Conservation (phyloP, 2,329 filamentous ascomycete genomes). For the Colletotrichum chrysophilum region DNA sequence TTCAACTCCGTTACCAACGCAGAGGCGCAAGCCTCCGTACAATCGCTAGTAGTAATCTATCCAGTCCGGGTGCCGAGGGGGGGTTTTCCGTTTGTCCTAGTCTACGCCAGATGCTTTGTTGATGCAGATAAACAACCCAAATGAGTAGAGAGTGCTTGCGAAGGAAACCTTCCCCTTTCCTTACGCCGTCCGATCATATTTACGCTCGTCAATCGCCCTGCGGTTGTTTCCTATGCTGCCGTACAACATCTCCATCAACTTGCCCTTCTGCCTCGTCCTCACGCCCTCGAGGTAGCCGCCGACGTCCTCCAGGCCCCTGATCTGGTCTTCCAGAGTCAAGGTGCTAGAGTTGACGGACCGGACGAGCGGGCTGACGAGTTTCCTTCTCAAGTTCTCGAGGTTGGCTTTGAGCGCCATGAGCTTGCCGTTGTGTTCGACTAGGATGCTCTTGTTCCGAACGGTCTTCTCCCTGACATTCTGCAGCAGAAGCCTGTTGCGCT, state of each 20-base stretch:
- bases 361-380: slow-evolving; percentile 84
- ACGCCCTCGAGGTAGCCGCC: slow-evolving; percentile 79
- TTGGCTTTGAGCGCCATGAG: slow-evolving; percentile 85
- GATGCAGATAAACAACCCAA: background rate
- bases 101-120: background rate
- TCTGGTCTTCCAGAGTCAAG: slow-evolving; percentile 83
- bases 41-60: background rate
- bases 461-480: slow-evolving; percentile 81
- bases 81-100: background rate
- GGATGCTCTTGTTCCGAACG: slow-evolving; percentile 83
- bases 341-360: slow-evolving; percentile 71
- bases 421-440: slow-evolving; percentile 86
- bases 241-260: slow-evolving; percentile 81
- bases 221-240: slow-evolving; percentile 45
- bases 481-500: slow-evolving; percentile 84
- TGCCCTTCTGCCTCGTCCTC: slow-evolving; percentile 80
- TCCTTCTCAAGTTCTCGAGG: slow-evolving; percentile 82
- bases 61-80: background rate
- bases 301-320: slow-evolving; percentile 80
- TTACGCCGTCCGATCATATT: slow-evolving; percentile 9
- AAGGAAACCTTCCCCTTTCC: background rate
- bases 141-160: background rate
- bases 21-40: background rate
- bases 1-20: background rate
- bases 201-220: slow-evolving; percentile 35